Evolutionary conservation across 208 protist genomes (phyloP).

Genomic region (Acanthamoeba triangularis): DNA sequence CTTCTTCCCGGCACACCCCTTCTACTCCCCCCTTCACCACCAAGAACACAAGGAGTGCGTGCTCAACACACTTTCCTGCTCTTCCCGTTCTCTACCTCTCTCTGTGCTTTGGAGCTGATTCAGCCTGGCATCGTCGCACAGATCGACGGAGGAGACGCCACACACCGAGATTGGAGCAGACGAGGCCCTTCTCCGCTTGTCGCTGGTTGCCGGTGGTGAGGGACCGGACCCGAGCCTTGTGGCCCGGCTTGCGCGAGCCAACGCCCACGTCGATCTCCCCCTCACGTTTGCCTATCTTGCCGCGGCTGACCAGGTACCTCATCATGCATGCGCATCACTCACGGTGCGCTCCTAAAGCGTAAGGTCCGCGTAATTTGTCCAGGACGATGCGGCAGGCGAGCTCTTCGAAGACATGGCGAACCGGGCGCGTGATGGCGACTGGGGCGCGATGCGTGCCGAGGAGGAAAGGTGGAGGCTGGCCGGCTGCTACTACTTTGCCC

Average conservation of each 20-base stretch:
- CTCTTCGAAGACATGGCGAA: background rate
- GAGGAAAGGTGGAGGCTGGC: background rate
- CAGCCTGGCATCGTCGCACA: background rate
- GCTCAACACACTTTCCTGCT: no score
- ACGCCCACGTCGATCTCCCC: background rate
- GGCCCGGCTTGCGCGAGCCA: background rate
- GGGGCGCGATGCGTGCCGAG: background rate
- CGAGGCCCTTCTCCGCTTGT: background rate
- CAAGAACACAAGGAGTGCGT: background rate
- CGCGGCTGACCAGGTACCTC: background rate
- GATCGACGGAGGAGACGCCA: background rate
- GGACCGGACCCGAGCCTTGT: background rate
- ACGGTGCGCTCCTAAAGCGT: background rate
- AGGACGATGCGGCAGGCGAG: background rate
- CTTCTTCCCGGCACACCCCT: background rate
- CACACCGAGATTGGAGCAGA: background rate
- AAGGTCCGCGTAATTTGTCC: background rate
- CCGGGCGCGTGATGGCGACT: background rate
- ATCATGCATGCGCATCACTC: background rate
- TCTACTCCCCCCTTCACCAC: background rate
- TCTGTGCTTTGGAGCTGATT: background rate
- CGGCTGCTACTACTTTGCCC: background rate
- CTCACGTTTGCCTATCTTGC: constrained; percentile 3
- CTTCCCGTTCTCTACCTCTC: no score
- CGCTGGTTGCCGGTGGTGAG: background rate